A percentile compares a stretch with the other conserved stretches of the same genome.
These are phyloP conservation scores for Candida glucosophila DNA, from an alignment of 1,139 yeast genomes.

Conservation along the genomic window DNA sequence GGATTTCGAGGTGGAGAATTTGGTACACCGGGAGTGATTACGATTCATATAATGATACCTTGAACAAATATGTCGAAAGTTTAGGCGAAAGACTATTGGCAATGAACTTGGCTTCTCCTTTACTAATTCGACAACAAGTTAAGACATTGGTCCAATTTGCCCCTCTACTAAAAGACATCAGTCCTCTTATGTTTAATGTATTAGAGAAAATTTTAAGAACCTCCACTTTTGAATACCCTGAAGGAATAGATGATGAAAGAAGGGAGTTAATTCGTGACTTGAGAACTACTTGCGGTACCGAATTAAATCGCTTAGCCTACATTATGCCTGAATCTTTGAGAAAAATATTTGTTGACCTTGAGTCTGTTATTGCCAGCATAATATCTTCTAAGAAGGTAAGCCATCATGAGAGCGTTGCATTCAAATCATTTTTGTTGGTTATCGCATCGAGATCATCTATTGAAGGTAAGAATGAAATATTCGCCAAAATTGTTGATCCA, in stretches of 20 bases:
- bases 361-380: conserved; percentile 68
- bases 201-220: conserved; percentile 82
- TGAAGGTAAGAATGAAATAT: conserved; percentile 61
- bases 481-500: conserved; percentile 84
- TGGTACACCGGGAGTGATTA: conserved; percentile 74
- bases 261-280: conserved; percentile 79
- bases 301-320: conserved; percentile 84
- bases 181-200: conserved; percentile 67
- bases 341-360: conserved; percentile 72
- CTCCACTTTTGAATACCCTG: conserved; percentile 79
- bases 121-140: conserved; percentile 73
- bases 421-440: conserved; percentile 82
- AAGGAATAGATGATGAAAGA: conserved; percentile 58
- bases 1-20: conserved; percentile 92
- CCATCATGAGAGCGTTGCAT: conserved; percentile 89
- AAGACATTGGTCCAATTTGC: conserved; percentile 96
- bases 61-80: conserved; percentile 60
- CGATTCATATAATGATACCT: conserved; percentile 43
- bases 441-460: conserved; percentile 83
- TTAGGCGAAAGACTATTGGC: conserved; percentile 73
- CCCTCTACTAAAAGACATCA: conserved; percentile 75
- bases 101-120: conserved; percentile 71
- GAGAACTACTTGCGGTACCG: conserved; percentile 91
- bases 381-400: conserved; percentile 64
- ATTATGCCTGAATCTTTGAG: conserved; percentile 88